Percentiles rank a stretch among this genome's conserved stretches.
Evolutionary conservation across 345 rosid genomes (phyloP).

Genomic region (Salix arbutifolia): DNA sequence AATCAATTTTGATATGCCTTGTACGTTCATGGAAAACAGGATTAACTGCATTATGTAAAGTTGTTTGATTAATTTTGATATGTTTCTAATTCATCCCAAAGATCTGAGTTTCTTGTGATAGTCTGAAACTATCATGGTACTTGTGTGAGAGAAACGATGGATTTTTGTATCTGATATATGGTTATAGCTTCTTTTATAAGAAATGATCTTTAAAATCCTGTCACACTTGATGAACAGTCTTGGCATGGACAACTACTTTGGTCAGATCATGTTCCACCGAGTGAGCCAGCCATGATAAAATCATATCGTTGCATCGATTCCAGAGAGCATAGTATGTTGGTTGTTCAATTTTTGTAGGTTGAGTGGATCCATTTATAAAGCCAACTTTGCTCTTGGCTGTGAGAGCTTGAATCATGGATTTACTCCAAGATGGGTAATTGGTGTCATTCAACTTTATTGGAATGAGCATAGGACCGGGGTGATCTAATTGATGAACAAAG

Average conservation of each 20-base stretch:
- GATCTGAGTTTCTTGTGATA: background rate
- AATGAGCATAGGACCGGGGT: too few species aligned
- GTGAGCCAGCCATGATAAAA: constrained; percentile 10
- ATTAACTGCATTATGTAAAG: too few species aligned
- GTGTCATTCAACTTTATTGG: too few species aligned
- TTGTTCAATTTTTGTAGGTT: background rate
- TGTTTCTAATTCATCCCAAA: background rate
- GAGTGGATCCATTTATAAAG: background rate
- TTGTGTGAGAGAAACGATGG: background rate
- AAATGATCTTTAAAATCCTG: constrained; percentile 15
- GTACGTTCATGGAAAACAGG: too few species aligned
- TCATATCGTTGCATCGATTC: background rate
- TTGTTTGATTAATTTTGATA: too few species aligned
- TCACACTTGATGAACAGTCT: background rate
- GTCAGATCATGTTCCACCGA: constrained; percentile 2
- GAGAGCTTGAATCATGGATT: background rate
- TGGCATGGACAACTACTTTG: constrained; percentile 6
- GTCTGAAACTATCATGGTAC: constrained; percentile 2
- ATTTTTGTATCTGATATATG: constrained; percentile 3
- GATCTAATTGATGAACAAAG: too few species aligned
- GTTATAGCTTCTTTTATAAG: constrained; percentile 5
- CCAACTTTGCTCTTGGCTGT: background rate
- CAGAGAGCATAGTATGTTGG: background rate
- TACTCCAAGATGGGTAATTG: too few species aligned
- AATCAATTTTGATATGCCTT: too few species aligned